Evolutionary conservation across 208 protist species (phyloP), one percentile per base, ranked within the genome.

Genomic region (Trypanosomatidae sp.): DNA sequence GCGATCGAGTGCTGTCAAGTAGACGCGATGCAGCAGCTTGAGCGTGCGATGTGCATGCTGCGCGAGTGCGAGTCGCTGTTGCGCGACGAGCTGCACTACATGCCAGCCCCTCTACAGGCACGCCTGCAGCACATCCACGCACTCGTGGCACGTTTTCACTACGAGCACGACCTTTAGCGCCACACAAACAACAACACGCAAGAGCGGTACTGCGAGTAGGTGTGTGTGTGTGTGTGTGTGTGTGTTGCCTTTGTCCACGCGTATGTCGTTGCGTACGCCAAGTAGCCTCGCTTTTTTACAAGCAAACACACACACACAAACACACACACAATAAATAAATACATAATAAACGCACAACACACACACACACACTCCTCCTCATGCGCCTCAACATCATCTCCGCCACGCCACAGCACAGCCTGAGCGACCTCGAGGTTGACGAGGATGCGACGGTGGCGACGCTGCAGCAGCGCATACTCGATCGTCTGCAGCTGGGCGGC

Each of bases 1-100:
- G 74, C 80, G 7, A 40, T 54, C 2, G 79, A 92, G 61, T 92
- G 82, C 43, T 79, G 84, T 10, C 71, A 79, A 33, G 42, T 84
- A 6, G 56, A 69, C 37, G 89, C 88, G 80, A 93, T 93, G 85
- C 53, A 72, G 18, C 77, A 92, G 48, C 63, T 92, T 11, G 84
- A 87, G 38, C 47, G 87, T 3, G 84, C 79, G 2, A 79, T 84
- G 68, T 24, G 64, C 26, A 86, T 86, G 77, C 45, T 93, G 22
- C 59, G 44, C 20, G 85, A 93, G 39, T 69, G 71, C 27, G 78
- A 86, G 47, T 28, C 24, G 30, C 58, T 88, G 57, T 48, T 93
- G 33, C n/a, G n/a, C n/a, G 22, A 35, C 4, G 61, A 83, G 45
- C 63, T 87, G 28, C 74, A 61, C 18, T 90, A 76, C 78, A 71